Evolutionary conservation across 768 basidiomycete genomes (phyloP).

Genomic region (Mycena capillaripes): DNA sequence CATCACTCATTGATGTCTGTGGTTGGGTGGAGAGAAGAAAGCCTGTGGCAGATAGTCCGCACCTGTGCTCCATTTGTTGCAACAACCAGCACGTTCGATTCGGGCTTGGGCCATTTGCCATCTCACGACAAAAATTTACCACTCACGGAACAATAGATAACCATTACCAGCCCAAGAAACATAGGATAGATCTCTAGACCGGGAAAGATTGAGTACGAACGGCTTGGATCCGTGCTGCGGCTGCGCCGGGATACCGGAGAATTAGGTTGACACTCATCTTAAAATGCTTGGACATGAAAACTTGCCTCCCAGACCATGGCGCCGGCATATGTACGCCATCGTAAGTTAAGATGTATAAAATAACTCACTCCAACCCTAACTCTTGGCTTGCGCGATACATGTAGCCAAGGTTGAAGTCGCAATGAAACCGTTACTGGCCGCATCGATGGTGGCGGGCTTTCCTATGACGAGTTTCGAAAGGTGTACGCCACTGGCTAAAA

Average conservation of each 20-base stretch:
- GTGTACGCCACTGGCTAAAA: conserved; percentile 58
- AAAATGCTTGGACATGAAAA: background rate
- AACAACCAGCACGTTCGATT: too few relatives aligned
- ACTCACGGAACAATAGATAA: too few relatives aligned
- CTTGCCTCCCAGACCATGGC: conserved; percentile 35
- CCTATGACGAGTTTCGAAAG: conserved; percentile 71
- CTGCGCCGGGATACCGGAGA: conserved; percentile 42
- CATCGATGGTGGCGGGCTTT: conserved; percentile 60
- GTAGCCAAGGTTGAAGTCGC: conserved; percentile 33
- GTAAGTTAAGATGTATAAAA: background rate
- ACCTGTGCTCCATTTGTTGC: too few relatives aligned
- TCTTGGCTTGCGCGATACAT: conserved; percentile 41
- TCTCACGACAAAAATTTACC: too few relatives aligned
- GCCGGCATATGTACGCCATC: conserved; percentile 12
- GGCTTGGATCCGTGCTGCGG: conserved; percentile 41
- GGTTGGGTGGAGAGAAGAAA: too few relatives aligned
- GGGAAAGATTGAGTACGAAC: conserved; percentile 44
- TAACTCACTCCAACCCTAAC: conserved; percentile 29
- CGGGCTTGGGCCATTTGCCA: too few relatives aligned
- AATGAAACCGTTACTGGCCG: conserved; percentile 59
- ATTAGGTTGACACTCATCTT: background rate
- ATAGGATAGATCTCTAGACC: conserved; percentile 18
- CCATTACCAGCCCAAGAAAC: background rate
- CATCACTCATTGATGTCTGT: too few relatives aligned
- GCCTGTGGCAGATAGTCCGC: too few relatives aligned